Base-by-base conservation (phyloP, 257 asterid species). In the Galeopsis tetrahit region DNA sequence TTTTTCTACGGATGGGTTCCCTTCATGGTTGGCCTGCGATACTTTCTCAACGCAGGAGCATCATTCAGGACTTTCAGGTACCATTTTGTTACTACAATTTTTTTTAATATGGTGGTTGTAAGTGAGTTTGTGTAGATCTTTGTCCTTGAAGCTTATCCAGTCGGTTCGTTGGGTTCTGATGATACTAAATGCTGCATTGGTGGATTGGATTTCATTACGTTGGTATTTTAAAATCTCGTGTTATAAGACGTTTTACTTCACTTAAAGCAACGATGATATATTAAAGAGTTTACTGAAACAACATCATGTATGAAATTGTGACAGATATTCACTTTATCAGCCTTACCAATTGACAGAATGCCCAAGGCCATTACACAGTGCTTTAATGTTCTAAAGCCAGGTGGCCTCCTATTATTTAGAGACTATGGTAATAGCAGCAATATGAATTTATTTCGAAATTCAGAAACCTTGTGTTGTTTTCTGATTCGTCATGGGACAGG, bases 291-390 rank as follows among this genome's bases (percentile, higher is more conserved):
- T 66, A 68, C 83, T 76, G 68, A 83, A 66, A 21, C 34, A 66
- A 21, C 34, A 7, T 65, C 43, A 62, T 39, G 5, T 34, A 35
- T 61, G 14, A 62, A 62, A 67, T 61, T 67, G 57, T 83, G 79
- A 43, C 95, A 94, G 98, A 83, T 94, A 83, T 94, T 94, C 83
- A 94, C 97, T 15, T 79, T 94, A 69, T 94, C 98, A 51, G 97
- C 98, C 51, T 63, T 89, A 70, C 96, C 96, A 42, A 83, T 76
- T 70, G 85, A 82, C 68, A 82, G 85, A 82, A 94, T 94, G 98
- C 81, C 76, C 7, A 74, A 49, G 65, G 95, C 93, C 76, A 85
- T 91, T 49, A 69, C 80, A 9, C 85, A 85, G 65, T 91, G 98
- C 83, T 85, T 86, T 84, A 69, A 83, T 70, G 91, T 85, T 80